These are phyloP conservation scores for Septoria linicola DNA, from an alignment of 2,329 filamentous ascomycete species.

Conservation along the genomic window DNA sequence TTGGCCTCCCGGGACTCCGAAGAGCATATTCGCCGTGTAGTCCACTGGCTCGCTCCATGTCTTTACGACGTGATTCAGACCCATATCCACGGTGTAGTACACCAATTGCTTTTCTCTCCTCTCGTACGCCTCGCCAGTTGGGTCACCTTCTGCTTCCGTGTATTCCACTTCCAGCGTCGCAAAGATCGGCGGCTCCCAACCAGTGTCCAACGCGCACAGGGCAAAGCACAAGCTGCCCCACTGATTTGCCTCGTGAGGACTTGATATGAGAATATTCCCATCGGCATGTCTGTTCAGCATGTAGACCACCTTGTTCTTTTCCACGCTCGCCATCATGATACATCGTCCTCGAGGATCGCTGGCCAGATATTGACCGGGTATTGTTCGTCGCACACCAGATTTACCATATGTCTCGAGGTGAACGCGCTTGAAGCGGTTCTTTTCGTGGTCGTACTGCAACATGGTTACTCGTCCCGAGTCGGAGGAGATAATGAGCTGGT, in stretches of 20 bases:
- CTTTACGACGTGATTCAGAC: conserved; percentile 92
- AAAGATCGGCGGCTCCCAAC: conserved; percentile 96
- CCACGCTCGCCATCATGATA: conserved; percentile 86
- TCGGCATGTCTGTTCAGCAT: conserved; percentile 94
- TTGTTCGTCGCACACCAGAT: conserved; percentile 86
- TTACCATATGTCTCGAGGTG: conserved; percentile 98
- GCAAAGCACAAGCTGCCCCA: conserved; percentile 86
- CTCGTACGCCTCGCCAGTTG: conserved; percentile 75
- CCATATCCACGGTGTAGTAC: conserved; percentile 96
- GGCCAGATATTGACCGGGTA: conserved; percentile 93
- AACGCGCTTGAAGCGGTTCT: conserved; percentile 83
- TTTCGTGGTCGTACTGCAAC: conserved; percentile 81
- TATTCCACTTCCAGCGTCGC: conserved; percentile 94
- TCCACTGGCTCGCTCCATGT: conserved; percentile 96
- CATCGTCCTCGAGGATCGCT: conserved; percentile 94
- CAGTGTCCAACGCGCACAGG: conserved; percentile 85
- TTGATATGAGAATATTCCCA: conserved; percentile 93
- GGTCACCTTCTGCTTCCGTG: conserved; percentile 84
- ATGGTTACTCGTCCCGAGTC: conserved; percentile 95
- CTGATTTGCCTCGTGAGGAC: conserved; percentile 93
- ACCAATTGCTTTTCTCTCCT: conserved; percentile 88
- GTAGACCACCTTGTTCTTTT: conserved; percentile 99
- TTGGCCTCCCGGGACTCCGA: conserved; percentile 90
- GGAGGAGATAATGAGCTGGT: conserved; percentile 92
- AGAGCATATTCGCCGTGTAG: conserved; percentile 81